phyloP scores from a whole-genome alignment of 768 basidiomycete genomes.

The Phlebiopsis gigantea region DNA sequence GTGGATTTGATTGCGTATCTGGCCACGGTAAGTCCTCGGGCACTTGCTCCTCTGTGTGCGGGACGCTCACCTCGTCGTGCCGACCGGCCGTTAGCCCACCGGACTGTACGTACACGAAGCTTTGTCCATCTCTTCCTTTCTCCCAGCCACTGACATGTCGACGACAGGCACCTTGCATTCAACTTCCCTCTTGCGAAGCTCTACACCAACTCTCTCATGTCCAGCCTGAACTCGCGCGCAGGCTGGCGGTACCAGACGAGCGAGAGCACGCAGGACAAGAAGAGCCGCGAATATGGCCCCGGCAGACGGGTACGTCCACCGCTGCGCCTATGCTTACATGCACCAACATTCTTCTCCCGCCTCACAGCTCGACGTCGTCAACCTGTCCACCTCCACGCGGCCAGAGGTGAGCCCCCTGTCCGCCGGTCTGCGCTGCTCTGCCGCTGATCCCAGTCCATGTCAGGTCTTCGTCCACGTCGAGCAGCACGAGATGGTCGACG shows the following conservation, averaged over 20 bases:
- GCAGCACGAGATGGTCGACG: slow-evolving; percentile 13
- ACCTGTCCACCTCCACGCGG: slow-evolving; percentile 7
- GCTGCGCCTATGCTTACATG: not conserved
- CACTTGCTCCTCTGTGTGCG: not conserved
- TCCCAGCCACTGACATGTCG: not conserved
- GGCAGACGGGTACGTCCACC: slow-evolving; percentile 2
- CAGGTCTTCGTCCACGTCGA: slow-evolving; percentile 15
- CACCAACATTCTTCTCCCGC: not conserved
- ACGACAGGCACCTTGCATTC: slow-evolving; percentile 31
- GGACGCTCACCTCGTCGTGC: not conserved
- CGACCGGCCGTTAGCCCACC: slow-evolving; percentile 12
- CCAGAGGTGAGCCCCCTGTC: slow-evolving; percentile 5
- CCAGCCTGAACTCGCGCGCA: slow-evolving; percentile 26
- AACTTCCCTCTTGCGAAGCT: slow-evolving; percentile 36
- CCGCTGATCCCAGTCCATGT: not conserved
- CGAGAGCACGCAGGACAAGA: slow-evolving; percentile 1
- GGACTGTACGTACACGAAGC: slow-evolving; percentile 19
- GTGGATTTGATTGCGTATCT: slow-evolving; percentile 31
- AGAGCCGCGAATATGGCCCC: not conserved
- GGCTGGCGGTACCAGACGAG: slow-evolving; percentile 19
- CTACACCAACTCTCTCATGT: slow-evolving; percentile 38
- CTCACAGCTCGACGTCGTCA: slow-evolving; percentile 10
- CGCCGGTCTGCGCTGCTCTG: not conserved
- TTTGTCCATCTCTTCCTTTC: not conserved
- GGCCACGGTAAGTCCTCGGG: slow-evolving; percentile 9